Percentiles rank a stretch among this genome's conserved stretches.
phyloP scores from a whole-genome alignment of 2,329 filamentous ascomycete genomes.

The Parafenestella ontariensis region DNA sequence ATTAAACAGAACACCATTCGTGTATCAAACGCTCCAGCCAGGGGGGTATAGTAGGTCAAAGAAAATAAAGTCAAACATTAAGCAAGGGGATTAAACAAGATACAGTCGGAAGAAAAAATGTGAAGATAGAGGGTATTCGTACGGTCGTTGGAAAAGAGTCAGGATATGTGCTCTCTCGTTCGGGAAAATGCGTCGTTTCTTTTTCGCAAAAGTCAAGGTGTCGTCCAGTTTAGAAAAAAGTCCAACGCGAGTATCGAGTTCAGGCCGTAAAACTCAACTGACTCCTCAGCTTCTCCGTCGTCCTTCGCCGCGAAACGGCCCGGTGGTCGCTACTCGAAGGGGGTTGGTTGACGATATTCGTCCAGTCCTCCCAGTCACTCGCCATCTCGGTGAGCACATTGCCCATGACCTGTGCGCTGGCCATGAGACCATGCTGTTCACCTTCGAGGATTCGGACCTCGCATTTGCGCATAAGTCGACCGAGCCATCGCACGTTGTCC shows the following conservation, averaged over 20 bases:
- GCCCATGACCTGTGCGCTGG: slow-evolving; percentile 90
- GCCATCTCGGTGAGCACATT: slow-evolving; percentile 93
- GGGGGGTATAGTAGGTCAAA: slow-evolving; percentile 1
- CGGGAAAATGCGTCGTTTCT: not conserved
- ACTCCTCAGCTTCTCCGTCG: slow-evolving; percentile 23
- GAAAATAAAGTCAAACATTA: not conserved
- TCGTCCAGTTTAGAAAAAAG: not conserved
- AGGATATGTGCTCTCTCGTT: not conserved
- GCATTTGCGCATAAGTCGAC: slow-evolving; percentile 90
- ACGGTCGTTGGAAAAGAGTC: not conserved
- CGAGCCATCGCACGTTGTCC: slow-evolving; percentile 94
- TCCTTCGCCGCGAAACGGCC: slow-evolving; percentile 19
- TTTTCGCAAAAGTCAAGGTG: not conserved
- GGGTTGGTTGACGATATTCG: slow-evolving; percentile 31
- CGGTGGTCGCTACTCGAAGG: slow-evolving; percentile 9
- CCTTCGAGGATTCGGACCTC: slow-evolving; percentile 90
- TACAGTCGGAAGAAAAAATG: not conserved
- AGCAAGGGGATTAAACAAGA: not conserved
- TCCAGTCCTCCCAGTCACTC: slow-evolving; percentile 74
- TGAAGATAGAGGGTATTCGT: not conserved
- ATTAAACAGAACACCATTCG: not conserved
- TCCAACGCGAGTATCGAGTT: not conserved
- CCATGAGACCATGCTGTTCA: slow-evolving; percentile 96
- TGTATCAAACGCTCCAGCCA: not conserved
- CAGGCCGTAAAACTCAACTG: slow-evolving; percentile 15